These are phyloP conservation scores for Colletotrichum gloeosporioides DNA, from an alignment of 2,329 filamentous ascomycete genomes.

Conservation along the genomic window DNA sequence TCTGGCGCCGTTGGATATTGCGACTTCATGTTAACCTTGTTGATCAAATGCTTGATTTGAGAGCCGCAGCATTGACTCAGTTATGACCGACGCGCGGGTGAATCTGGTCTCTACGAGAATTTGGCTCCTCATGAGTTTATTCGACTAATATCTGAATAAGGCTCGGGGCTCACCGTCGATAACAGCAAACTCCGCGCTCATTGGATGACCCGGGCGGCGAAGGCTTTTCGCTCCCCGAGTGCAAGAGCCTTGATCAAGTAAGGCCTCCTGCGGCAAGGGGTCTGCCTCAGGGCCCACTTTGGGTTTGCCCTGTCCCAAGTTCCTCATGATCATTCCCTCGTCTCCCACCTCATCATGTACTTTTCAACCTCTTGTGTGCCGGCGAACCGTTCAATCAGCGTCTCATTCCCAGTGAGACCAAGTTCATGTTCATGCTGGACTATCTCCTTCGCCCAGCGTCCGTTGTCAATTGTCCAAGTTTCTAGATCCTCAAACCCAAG, in stretches of 20 bases:
- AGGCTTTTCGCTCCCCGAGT: neutral
- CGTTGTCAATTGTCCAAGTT: conserved; percentile 24
- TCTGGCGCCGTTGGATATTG: neutral
- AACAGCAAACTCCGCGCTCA: neutral
- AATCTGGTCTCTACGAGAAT: neutral
- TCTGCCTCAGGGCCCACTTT: neutral
- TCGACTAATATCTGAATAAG: neutral
- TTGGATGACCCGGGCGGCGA: neutral
- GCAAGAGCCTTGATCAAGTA: neutral
- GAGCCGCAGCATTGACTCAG: neutral
- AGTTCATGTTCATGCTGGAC: conserved; percentile 1
- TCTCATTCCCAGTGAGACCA: conserved; percentile 13
- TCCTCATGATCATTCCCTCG: neutral
- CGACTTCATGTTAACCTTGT: neutral
- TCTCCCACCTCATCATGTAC: conserved; percentile 16
- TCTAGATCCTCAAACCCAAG: conserved; percentile 24
- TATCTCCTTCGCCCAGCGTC: conserved; percentile 19
- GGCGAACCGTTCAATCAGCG: conserved; percentile 14
- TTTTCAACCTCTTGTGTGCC: conserved; percentile 24
- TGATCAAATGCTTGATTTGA: neutral
- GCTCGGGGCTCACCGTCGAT: neutral
- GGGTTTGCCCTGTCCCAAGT: neutral
- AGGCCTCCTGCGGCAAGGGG: neutral
- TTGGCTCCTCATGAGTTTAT: neutral
- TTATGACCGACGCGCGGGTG: neutral